Evolutionary conservation across 1,284 basidiomycete genomes (phyloP), one percentile per base, ranked within the genome.

Genomic region (Fistulina hepatica): DNA sequence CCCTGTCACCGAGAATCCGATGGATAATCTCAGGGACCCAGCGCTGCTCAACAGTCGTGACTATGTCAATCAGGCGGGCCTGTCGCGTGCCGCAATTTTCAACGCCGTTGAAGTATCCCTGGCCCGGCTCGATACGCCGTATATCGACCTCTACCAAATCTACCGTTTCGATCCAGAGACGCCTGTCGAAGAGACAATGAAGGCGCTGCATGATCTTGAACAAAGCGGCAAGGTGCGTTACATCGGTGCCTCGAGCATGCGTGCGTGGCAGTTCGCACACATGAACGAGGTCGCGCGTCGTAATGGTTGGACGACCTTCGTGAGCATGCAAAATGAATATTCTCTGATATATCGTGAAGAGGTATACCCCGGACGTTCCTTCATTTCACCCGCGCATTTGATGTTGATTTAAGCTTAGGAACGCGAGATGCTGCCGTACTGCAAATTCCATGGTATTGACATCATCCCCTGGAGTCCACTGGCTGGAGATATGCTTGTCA

Each of bases 141-240:
- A 70, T 47, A 53, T 73, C 33, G 69, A 72, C 44, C 55, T 71
- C 3, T 50, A 67, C 19, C 64, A 66, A 39, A 61, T 65, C 34
- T 66, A 71, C 36, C 53, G 58, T 7, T 65, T 56, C 34, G 65
- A 65, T 39, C 40, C 48, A 1, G 35, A 50, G 0, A 55, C 57
- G 0, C 53, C 65, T 0, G 47, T 52, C 0, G 61, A 64, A 28
- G 63, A 68, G 46, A 67, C 61, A 1, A 69, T 67, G 67, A 58
- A 60, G 16, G 67, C 63, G 0, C 50, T 68, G 2, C 60, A 69
- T 39, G 66, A 67, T 32, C 54, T 69, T 19, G 56, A 67, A 0
- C 42, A 59, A 40, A 51, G 48, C 24, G 65, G 67, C 0, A 64
- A 63, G 28, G 63, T 62, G n/a, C 51, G 63, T 5, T 69, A 69